Percentiles rank a stretch among this genome's conserved stretches.
phyloP scores from a whole-genome alignment of 306 rosid species.

The Medicago lupulina region DNA sequence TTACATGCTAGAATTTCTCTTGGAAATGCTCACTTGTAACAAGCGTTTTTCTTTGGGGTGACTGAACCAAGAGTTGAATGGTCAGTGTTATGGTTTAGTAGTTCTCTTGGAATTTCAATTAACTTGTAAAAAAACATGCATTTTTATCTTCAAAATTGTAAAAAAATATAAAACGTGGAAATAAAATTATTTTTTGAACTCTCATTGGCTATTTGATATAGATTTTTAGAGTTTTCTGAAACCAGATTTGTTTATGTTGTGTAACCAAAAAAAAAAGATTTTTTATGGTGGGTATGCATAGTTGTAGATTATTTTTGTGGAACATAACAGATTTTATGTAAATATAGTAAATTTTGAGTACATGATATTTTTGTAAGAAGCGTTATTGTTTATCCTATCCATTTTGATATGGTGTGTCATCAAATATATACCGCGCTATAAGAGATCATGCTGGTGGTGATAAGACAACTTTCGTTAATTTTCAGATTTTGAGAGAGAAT shows the following conservation, averaged over 20 bases:
- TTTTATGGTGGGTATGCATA: neutral
- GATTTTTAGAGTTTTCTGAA: neutral
- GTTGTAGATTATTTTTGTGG: neutral
- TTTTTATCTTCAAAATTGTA: neutral
- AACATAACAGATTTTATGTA: neutral
- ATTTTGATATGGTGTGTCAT: neutral
- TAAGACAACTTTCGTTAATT: constrained; percentile 3
- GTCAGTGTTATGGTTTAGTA: constrained; percentile 20
- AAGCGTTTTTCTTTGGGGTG: constrained; percentile 10
- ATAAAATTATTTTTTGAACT: neutral
- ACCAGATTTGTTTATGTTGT: neutral
- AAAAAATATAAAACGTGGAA: neutral
- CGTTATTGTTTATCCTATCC: neutral
- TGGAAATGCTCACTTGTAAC: constrained; percentile 26
- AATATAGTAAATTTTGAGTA: neutral
- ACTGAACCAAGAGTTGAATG: constrained; percentile 21
- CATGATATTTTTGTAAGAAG: neutral
- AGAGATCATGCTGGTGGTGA: constrained; percentile 26
- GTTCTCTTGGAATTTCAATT: constrained; percentile 27
- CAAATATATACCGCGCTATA: neutral
- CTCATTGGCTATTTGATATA: neutral
- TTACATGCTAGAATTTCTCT: constrained; percentile 31
- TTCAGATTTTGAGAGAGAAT: constrained; percentile 22
- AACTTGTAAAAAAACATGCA: neutral
- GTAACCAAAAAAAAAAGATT: neutral